Base-by-base conservation (phyloP, 2,329 filamentous ascomycete genomes). In the Colletotrichum sp. region DNA sequence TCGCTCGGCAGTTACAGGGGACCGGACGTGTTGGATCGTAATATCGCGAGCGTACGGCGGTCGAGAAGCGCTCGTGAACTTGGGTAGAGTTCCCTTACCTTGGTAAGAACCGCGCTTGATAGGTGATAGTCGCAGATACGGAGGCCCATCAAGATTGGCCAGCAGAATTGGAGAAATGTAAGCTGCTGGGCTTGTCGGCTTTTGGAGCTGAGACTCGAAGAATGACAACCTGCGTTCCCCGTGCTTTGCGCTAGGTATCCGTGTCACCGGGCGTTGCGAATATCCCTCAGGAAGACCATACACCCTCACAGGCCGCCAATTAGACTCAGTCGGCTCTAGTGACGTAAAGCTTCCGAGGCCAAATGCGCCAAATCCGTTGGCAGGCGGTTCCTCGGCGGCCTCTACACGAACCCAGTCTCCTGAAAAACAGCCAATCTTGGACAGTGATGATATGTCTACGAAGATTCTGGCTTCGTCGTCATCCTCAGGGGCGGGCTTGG, bases 401-500 rank as follows among this genome's bases (percentile, higher is more conserved):
- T 98, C 95, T 13, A 98, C 88, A 27, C 94, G 93, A 13, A 98
- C 95, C 97, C 97, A 99, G 82, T 99, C 97, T 34, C 97, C 97
- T 1, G 96, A 98, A 82, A 99, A 99, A 84, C 96, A 98, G 18
- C 96, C 96, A 70, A 99, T 94, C 79, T 96, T 96, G 16, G 95
- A 94, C 25, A 99, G 86, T 2, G 95, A 95, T 73, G 92, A 93
- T 9, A 97, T 94, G 80, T 98, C 96, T 7, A 99, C 96, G 80
- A 96, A 99, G 3, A 98, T 91, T 64, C 97, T 93, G 3, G 95
- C 93, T 79, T 97, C 94, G 78, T 98, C 96, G 76, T 99, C 97
- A 76, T 98, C 96, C 30, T 92, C 91, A 1, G 89, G 84, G 2
- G 86, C 87, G 4, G 97, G 96, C 78, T 94, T 96, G 0, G 97